A percentile compares a stretch with the other conserved stretches of the same genome.
Evolutionary conservation across 345 rosid genomes (phyloP).

Genomic region (Viola odorata): DNA sequence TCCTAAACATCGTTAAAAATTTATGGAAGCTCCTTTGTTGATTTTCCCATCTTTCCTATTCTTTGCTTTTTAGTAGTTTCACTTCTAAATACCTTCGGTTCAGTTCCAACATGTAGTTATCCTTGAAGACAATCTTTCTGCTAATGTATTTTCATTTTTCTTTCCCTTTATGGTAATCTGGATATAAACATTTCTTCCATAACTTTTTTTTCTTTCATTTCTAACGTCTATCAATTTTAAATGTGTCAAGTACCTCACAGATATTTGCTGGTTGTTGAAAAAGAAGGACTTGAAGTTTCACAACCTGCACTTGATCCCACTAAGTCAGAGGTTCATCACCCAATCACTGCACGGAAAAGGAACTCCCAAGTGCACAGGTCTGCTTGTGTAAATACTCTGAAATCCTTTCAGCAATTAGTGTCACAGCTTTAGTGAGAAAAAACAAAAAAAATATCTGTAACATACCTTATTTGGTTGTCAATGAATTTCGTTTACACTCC

Average conservation of each 20-base stretch:
- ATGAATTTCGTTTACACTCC: too few relatives aligned
- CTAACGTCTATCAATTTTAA: too few relatives aligned
- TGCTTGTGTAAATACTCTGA: neutral
- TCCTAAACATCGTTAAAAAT: too few relatives aligned
- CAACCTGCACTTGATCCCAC: slow-evolving; percentile 89
- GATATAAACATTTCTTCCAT: too few relatives aligned
- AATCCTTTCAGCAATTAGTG: too few relatives aligned
- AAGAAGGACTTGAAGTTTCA: slow-evolving; percentile 83
- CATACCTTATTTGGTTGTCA: too few relatives aligned
- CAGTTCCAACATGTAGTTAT: neutral
- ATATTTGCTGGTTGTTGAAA: slow-evolving; percentile 57
- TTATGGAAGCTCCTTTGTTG: too few relatives aligned
- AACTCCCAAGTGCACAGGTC: slow-evolving; percentile 64
- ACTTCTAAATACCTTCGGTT: neutral
- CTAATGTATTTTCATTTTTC: too few relatives aligned
- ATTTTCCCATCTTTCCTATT: neutral
- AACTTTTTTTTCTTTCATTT: too few relatives aligned
- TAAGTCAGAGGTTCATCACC: slow-evolving; percentile 71
- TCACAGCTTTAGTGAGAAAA: too few relatives aligned
- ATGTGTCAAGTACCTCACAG: slow-evolving; percentile 26
- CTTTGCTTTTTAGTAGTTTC: neutral
- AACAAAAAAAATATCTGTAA: too few relatives aligned
- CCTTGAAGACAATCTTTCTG: neutral
- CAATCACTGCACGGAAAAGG: slow-evolving; percentile 55
- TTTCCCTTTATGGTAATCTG: too few relatives aligned